These are phyloP conservation scores for Plenodomus tracheiphilus DNA, from an alignment of 2,329 filamentous ascomycete genomes.

Conservation along the genomic window DNA sequence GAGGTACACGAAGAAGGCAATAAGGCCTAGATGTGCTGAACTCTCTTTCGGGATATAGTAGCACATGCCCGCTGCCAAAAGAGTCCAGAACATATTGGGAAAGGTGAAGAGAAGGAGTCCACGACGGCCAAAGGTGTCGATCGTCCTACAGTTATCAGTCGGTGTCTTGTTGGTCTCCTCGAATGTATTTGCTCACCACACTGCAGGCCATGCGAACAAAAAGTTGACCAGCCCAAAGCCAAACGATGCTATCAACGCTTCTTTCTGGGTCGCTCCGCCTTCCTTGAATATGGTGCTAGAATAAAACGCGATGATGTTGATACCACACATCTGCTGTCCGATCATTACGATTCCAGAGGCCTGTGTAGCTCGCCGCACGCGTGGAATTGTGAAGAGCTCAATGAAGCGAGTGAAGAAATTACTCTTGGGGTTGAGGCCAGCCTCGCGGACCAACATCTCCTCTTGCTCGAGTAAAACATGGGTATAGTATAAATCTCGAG, in stretches of 20 bases:
- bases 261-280: constrained; percentile 48
- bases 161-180: too few relatives aligned
- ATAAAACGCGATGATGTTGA: constrained; percentile 57
- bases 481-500: constrained; percentile 47
- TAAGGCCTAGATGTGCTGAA: constrained; percentile 51
- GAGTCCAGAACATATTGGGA: constrained; percentile 54
- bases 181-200: constrained; percentile 44
- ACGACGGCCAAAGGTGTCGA: constrained; percentile 55
- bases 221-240: constrained; percentile 64
- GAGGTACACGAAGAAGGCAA: constrained; percentile 61
- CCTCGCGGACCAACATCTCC: constrained; percentile 33
- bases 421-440: constrained; percentile 29
- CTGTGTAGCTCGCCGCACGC: not conserved
- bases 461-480: constrained; percentile 42
- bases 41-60: constrained; percentile 53
- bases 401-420: constrained; percentile 39
- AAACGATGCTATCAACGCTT: constrained; percentile 58
- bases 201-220: constrained; percentile 60
- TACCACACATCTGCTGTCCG: constrained; percentile 52
- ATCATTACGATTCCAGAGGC: not conserved
- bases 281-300: constrained; percentile 54
- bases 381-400: constrained; percentile 41
- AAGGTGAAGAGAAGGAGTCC: constrained; percentile 55
- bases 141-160: constrained; percentile 42
- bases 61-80: constrained; percentile 55